Evolutionary conservation across 768 basidiomycete species (phyloP), one percentile per base, ranked within the genome.

Genomic region (Amanita jacksonii): DNA sequence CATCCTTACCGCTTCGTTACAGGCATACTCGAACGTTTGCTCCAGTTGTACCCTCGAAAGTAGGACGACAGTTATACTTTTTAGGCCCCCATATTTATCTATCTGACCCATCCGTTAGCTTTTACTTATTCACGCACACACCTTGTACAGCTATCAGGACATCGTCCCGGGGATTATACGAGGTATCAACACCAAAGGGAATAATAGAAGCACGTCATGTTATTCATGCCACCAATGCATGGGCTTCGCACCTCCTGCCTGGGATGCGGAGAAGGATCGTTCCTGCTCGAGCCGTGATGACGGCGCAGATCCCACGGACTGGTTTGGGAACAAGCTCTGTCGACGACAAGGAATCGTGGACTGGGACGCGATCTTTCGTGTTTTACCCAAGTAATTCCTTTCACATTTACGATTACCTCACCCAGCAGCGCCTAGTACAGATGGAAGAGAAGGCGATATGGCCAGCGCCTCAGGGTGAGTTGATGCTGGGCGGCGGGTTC

Each of bases 171-270:
- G 41, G 56, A 1, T 50, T 59, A 13, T 85, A 85, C 61, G 65
- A 61, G 7, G 64, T 87, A n/a, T 48, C 55, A 15, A 90, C 88
- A 1, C 66, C 79, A 0, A 67, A 70, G 39, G 88, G 89, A 0
- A 54, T 51, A 4, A 67, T 87, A 19, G 59, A 52, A 12, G 64
- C 85, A 0, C 61, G 59, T 2, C 83, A 86, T 57, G 68, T 93
- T 33, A 65, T 93, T 8, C 88, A 90, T 56, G 85, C 86, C 2
- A 90, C 87, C 2, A 94, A 94, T 57, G 88, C 74, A 15, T 91
- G 88, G 78, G 65, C 69, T 2, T 76, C 85, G 1, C 79, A 85
- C 50, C 72, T 93, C 34, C 63, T 93, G 43, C 65, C 70, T 9
- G 70, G 72, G 0, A 65, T 85, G 64, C 73, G 77, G 15, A 65